These are phyloP conservation scores for Abrus precatorius DNA, from an alignment of 306 rosid genomes.

Conservation along the genomic window DNA sequence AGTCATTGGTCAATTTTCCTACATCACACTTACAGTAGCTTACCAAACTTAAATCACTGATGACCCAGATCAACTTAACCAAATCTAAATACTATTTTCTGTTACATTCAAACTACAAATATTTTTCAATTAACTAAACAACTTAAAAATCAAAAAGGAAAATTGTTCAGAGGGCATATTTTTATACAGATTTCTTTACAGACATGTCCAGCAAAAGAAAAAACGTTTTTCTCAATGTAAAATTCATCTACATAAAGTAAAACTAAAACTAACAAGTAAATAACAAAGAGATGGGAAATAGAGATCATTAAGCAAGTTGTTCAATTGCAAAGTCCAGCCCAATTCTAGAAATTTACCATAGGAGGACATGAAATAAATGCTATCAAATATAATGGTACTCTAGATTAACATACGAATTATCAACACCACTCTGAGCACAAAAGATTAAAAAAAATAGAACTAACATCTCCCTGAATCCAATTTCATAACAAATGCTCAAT, in stretches of 20 bases:
- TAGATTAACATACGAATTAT: slow-evolving; percentile 23
- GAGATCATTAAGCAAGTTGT: slow-evolving; percentile 36
- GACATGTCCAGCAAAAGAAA: slow-evolving; percentile 36
- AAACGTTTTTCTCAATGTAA: slow-evolving; percentile 14
- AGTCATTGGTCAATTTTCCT: slow-evolving; percentile 87
- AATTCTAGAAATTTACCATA: slow-evolving; percentile 5
- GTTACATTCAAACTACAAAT: slow-evolving; percentile 42
- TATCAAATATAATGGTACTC: slow-evolving; percentile 18
- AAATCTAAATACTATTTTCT: slow-evolving; percentile 36
- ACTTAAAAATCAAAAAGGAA: slow-evolving; percentile 34
- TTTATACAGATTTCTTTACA: slow-evolving; percentile 7
- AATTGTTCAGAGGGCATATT: slow-evolving; percentile 12
- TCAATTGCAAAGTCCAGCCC: slow-evolving; percentile 25
- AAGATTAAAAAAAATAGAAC: slow-evolving; percentile 28
- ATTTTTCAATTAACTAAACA: slow-evolving; percentile 35
- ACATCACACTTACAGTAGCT: slow-evolving; percentile 45
- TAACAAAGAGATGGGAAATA: neutral
- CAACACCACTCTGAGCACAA: slow-evolving; percentile 35
- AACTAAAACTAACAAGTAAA: slow-evolving; percentile 31
- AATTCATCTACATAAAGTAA: slow-evolving; percentile 25
- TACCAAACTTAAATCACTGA: slow-evolving; percentile 34
- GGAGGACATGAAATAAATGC: slow-evolving; percentile 41
- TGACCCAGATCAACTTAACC: slow-evolving; percentile 11
- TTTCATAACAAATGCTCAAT: slow-evolving; percentile 1
- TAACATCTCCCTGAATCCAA: slow-evolving; percentile 3